Evolutionary conservation across 73 alveolate genomes (phyloP).

Genomic region (Durusdinium trenchii): DNA sequence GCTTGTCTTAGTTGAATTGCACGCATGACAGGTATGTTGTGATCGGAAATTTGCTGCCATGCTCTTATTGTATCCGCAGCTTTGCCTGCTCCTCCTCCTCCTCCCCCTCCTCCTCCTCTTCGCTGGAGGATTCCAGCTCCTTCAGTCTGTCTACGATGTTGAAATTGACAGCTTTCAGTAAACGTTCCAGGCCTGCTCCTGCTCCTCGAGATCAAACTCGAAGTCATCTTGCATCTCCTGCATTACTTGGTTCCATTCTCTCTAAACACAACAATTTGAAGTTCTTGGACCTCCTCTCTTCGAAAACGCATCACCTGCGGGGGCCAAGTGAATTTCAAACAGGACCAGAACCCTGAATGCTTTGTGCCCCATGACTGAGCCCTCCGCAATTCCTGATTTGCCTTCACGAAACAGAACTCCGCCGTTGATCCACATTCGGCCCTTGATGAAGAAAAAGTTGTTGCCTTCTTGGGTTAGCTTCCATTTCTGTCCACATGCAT

Average conservation of each 20-base stretch:
- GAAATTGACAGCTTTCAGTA: too few relatives aligned
- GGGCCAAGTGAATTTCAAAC: background rate
- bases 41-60: too few relatives aligned
- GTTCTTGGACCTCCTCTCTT: conserved; percentile 47
- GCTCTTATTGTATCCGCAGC: too few relatives aligned
- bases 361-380: background rate
- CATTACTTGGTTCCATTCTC: too few relatives aligned
- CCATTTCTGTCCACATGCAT: conserved; percentile 68
- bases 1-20: too few relatives aligned
- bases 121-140: background rate
- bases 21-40: too few relatives aligned
- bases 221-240: too few relatives aligned
- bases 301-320: conserved; percentile 71
- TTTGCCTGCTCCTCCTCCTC: background rate
- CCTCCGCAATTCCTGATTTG: conserved; percentile 60
- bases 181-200: too few relatives aligned
- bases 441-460: conserved; percentile 70
- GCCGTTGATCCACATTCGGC: conserved; percentile 72
- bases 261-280: too few relatives aligned
- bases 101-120: background rate
- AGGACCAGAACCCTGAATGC: background rate
- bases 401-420: conserved; percentile 89
- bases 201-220: too few relatives aligned
- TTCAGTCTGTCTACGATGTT: too few relatives aligned
- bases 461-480: conserved; percentile 51